A percentile compares a stretch with the other conserved stretches of the same genome.
These are phyloP conservation scores for Termitomyces sp. DNA, from an alignment of 768 basidiomycete genomes.

Conservation along the genomic window DNA sequence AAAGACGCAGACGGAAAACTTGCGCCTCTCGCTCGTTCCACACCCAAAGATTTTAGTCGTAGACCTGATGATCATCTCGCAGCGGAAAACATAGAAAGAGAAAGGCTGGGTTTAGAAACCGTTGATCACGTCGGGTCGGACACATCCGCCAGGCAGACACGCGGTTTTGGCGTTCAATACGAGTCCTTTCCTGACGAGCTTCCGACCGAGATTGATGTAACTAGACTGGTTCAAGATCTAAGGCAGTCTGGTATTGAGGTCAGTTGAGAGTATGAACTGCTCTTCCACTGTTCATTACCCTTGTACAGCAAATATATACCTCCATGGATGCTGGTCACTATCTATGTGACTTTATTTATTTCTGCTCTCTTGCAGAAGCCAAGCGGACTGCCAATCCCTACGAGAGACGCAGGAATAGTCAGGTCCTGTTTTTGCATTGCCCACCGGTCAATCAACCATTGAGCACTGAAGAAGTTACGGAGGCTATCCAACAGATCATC, in stretches of 20 bases:
- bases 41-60: conserved; percentile 35
- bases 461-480: conserved; percentile 60
- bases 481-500: conserved; percentile 56
- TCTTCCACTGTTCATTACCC: background rate
- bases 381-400: conserved; percentile 41
- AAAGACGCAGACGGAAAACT: conserved; percentile 56
- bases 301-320: conserved; percentile 54
- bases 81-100: conserved; percentile 31
- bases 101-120: conserved; percentile 32
- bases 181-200: conserved; percentile 51
- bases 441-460: conserved; percentile 63
- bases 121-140: conserved; percentile 27
- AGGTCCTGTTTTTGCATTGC: conserved; percentile 68
- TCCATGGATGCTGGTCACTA: conserved; percentile 76
- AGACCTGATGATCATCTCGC: conserved; percentile 27
- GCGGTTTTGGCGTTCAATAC: conserved; percentile 44
- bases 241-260: conserved; percentile 47
- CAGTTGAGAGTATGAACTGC: conserved; percentile 11
- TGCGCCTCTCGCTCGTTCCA: conserved; percentile 42
- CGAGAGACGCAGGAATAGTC: conserved; percentile 35
- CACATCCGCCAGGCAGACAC: conserved; percentile 28
- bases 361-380: conserved; percentile 67
- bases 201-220: conserved; percentile 54
- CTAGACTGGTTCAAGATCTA: conserved; percentile 48
- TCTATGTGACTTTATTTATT: conserved; percentile 73